A percentile compares a stretch with the other conserved stretches of the same genome.
Conservation (phyloP, 257 asterid genomes). For the Lavandula angustifolia region DNA sequence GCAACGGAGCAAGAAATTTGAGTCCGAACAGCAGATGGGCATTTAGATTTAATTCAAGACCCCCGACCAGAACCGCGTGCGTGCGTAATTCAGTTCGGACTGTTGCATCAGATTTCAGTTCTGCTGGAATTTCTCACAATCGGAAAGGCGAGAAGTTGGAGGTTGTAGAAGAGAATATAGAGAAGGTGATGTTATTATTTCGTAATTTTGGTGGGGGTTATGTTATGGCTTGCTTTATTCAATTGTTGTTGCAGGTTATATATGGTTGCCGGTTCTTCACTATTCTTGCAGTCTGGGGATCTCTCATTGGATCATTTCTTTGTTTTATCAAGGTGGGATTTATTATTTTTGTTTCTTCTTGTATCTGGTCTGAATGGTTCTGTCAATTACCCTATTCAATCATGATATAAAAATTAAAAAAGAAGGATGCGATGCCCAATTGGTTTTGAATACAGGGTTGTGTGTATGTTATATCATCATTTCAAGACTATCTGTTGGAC, state of each 20-base stretch:
- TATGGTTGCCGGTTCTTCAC: slow-evolving; percentile 84
- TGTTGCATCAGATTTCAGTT: slow-evolving; percentile 40
- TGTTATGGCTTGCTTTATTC: background rate
- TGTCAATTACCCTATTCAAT: background rate
- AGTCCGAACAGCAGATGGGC: slow-evolving; percentile 42
- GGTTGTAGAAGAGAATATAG: slow-evolving; percentile 48
- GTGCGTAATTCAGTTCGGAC: slow-evolving; percentile 32
- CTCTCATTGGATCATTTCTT: slow-evolving; percentile 77
- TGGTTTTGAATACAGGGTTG: slow-evolving; percentile 59
- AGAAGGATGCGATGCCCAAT: too few relatives aligned
- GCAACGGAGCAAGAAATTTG: slow-evolving; percentile 26
- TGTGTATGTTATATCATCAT: slow-evolving; percentile 57
- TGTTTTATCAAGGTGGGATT: slow-evolving; percentile 71
- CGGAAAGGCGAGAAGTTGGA: slow-evolving; percentile 35
- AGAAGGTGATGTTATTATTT: slow-evolving; percentile 54
- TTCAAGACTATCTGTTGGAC: slow-evolving; percentile 54
- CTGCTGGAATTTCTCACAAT: slow-evolving; percentile 36
- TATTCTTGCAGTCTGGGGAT: slow-evolving; percentile 93
- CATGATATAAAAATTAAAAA: too few relatives aligned
- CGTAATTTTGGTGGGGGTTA: background rate
- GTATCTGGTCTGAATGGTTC: background rate
- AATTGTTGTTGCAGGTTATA: slow-evolving; percentile 52
- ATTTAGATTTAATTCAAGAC: slow-evolving; percentile 27
- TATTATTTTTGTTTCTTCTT: background rate
- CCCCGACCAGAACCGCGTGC: slow-evolving; percentile 20